Percentiles rank a stretch among this genome's conserved stretches.
These are phyloP conservation scores for Vicia faba DNA, from an alignment of 306 rosid genomes.

Conservation along the genomic window DNA sequence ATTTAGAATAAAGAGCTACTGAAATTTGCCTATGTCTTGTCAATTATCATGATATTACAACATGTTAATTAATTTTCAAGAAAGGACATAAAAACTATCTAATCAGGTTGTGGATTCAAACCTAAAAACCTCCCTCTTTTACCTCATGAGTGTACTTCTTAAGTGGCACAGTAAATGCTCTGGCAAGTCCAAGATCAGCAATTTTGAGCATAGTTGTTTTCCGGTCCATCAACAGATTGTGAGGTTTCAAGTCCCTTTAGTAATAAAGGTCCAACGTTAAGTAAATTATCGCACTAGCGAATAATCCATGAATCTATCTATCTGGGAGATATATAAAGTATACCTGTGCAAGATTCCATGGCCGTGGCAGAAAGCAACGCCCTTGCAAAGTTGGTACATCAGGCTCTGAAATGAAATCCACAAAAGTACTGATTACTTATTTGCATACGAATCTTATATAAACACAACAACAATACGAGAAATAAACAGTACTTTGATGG, in stretches of 20 bases:
- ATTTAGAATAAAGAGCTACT: background rate
- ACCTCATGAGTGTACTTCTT: conserved; percentile 99
- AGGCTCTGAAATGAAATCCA: conserved; percentile 50
- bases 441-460: background rate
- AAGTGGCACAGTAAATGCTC: conserved; percentile 87
- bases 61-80: background rate
- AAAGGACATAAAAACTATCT: background rate
- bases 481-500: conserved; percentile 50
- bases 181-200: conserved; percentile 94
- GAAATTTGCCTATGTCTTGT: background rate
- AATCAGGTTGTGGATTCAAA: background rate
- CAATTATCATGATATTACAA: background rate
- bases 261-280: background rate
- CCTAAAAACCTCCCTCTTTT: background rate
- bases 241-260: conserved; percentile 88
- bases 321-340: background rate
- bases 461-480: background rate
- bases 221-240: conserved; percentile 90
- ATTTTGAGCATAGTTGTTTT: conserved; percentile 83
- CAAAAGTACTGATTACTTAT: background rate
- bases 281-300: background rate
- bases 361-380: conserved; percentile 96
- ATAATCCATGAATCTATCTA: background rate
- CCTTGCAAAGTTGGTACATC: conserved; percentile 96
- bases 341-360: conserved; percentile 93